Evolutionary conservation across 225 moss, liverwort and hornwort species (phyloP).

Genomic region (Bryum argenteum): DNA sequence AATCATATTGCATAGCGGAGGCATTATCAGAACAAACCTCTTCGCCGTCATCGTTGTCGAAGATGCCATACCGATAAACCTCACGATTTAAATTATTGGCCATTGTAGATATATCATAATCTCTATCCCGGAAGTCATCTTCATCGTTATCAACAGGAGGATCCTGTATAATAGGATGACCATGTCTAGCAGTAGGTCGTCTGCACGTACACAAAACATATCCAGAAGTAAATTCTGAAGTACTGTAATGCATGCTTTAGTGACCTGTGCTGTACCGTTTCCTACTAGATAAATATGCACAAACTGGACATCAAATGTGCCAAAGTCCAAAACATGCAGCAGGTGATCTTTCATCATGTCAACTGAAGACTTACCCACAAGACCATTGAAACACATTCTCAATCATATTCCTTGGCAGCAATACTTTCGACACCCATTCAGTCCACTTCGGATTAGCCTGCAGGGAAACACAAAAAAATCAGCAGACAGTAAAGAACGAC

Average conservation of each 20-base stretch:
- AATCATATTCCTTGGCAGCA: constrained; percentile 68
- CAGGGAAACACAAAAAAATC: constrained; percentile 19
- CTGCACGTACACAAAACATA: constrained; percentile 38
- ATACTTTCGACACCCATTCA: constrained; percentile 69
- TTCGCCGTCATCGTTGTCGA: constrained; percentile 89
- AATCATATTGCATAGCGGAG: neutral
- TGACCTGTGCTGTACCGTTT: constrained; percentile 1
- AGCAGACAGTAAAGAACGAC: constrained; percentile 10
- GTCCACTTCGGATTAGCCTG: constrained; percentile 76
- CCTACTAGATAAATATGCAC: neutral
- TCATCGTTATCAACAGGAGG: constrained; percentile 81
- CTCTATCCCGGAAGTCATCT: constrained; percentile 82
- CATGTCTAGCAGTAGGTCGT: constrained; percentile 79
- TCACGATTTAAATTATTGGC: constrained; percentile 80
- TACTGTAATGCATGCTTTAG: neutral
- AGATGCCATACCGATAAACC: constrained; percentile 89
- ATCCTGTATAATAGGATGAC: constrained; percentile 71
- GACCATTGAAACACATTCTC: constrained; percentile 86
- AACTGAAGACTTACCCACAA: constrained; percentile 63
- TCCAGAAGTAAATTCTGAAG: neutral
- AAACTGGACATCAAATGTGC: neutral
- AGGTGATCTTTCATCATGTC: neutral
- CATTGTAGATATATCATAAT: constrained; percentile 91
- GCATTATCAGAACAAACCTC: constrained; percentile 49
- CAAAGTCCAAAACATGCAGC: neutral